Base-by-base conservation (phyloP, 352 stramenopile species). In the Phytophthora podocarpi region DNA sequence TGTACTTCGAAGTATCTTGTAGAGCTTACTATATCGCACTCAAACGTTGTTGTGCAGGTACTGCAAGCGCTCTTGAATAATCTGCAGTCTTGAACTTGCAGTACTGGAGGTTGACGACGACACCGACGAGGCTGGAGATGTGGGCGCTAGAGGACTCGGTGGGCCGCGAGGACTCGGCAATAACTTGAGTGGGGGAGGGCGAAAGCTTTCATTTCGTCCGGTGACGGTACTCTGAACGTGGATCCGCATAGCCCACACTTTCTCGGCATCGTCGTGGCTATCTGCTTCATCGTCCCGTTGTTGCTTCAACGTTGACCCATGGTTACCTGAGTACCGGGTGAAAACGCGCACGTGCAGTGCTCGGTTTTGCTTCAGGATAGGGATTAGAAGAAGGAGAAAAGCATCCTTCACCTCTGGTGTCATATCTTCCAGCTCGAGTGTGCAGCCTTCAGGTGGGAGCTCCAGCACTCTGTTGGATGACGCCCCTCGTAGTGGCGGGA, bases 361-460 rank as follows among this genome's bases (percentile, higher is more conserved):
- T 18, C 39, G 43, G 16, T 89, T 89, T 50, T 80, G 74, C 57
- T 78, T 76, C 18, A 93, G 49, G 10, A 93, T 76, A 5, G 84
- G 84, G 12, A 91, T 67, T 2, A 93, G 39, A 13, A 93, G 71
- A 53, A 93, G 60, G 1, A 73, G 54, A 56, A 93, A 90, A 15
- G 82, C 84, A 42, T 93, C 78, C 27, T 93, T 93, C 24, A 90
- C 84, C 31, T 91, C 80, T 1, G 63, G 39, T 27, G 79, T 88
- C 70, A 93, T 78, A 10, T 81, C 50, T 45, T 80, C 64, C 30
- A 90, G 53, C 43, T 82, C 72, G 2, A 87, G 68, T 11, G 73
- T 87, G 32, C 65, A 74, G 0, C 71, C 66, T 27, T 82, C 68
- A 2, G 36, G 34, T 7, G 48, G 45, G 1, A 82, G 36, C 15